A percentile compares a stretch with the other conserved stretches of the same genome.
Evolutionary conservation across 371 early-diverging fungal species (phyloP).

Genomic region (Rhizopus stolonifer): DNA sequence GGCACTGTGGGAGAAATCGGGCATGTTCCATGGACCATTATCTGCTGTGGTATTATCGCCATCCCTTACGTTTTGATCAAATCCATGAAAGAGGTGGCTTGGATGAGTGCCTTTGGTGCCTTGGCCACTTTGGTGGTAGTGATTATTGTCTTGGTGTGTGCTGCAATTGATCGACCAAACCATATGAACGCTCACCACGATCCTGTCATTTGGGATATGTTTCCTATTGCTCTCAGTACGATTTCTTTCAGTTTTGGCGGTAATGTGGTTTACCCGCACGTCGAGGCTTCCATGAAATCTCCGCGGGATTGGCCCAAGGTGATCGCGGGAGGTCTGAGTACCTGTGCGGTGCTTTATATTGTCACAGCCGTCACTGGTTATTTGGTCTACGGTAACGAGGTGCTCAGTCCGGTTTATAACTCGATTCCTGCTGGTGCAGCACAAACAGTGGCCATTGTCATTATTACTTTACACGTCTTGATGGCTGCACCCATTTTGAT

Average conservation of each 20-base stretch:
- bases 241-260: slow-evolving; percentile 83
- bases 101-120: slow-evolving; percentile 63
- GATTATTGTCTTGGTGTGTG: slow-evolving; percentile 42
- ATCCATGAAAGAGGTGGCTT: slow-evolving; percentile 61
- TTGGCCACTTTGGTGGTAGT: slow-evolving; percentile 50
- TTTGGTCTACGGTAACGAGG: slow-evolving; percentile 72
- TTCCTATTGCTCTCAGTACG: slow-evolving; percentile 60
- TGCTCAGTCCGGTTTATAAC: slow-evolving; percentile 72
- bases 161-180: slow-evolving; percentile 35
- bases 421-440: slow-evolving; percentile 69
- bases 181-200: slow-evolving; percentile 34
- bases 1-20: slow-evolving; percentile 43
- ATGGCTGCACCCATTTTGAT: slow-evolving; percentile 77
- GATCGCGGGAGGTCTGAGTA: slow-evolving; percentile 62
- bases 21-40: slow-evolving; percentile 58
- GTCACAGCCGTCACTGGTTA: slow-evolving; percentile 79
- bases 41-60: slow-evolving; percentile 56
- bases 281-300: slow-evolving; percentile 80
- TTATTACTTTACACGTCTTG: slow-evolving; percentile 78
- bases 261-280: slow-evolving; percentile 82
- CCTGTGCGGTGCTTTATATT: slow-evolving; percentile 76
- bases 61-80: slow-evolving; percentile 59
- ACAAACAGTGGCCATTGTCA: slow-evolving; percentile 54
- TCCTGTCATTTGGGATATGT: slow-evolving; percentile 49
- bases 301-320: slow-evolving; percentile 77